Conservation (phyloP, 202 grass and related monocot species). For the Alloteropsis angusta region DNA sequence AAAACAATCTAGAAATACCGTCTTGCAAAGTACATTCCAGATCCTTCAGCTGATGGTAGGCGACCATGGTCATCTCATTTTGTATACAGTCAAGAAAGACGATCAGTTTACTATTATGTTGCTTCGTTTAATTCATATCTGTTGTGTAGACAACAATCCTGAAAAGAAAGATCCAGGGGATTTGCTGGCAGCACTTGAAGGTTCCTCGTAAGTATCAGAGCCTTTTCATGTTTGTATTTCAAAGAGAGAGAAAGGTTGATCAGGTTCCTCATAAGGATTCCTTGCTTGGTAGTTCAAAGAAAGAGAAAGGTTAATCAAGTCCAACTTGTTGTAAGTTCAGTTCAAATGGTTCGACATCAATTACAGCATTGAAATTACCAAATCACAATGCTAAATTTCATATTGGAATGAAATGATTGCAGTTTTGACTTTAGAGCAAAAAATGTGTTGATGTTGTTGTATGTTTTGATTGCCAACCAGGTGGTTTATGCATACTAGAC, state of each 20-base stretch:
- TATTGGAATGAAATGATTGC: not conserved
- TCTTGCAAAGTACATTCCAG: slow-evolving; percentile 78
- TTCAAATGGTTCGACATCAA: not conserved
- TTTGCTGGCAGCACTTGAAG: slow-evolving; percentile 50
- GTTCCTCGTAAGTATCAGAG: slow-evolving; percentile 55
- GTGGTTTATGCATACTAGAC: not conserved
- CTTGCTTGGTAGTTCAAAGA: not conserved
- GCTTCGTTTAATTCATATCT: not conserved
- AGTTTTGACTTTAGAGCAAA: not conserved
- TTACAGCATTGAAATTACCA: not conserved
- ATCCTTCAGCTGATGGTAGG: slow-evolving; percentile 57
- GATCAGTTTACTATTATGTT: not conserved
- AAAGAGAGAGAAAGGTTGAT: not conserved
- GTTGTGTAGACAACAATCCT: slow-evolving; percentile 38
- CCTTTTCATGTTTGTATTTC: not conserved
- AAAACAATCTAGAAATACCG: slow-evolving; percentile 53
- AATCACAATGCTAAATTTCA: not conserved
- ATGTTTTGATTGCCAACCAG: not conserved
- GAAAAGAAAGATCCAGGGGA: slow-evolving; percentile 65
- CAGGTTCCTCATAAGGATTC: no score
- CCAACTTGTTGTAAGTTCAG: not conserved
- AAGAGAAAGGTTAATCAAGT: not conserved
- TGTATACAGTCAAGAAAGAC: not conserved
- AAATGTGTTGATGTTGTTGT: not conserved
- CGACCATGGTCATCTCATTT: slow-evolving; percentile 1